phyloP scores from a whole-genome alignment of 306 rosid species.

The Lathyrus aphaca region DNA sequence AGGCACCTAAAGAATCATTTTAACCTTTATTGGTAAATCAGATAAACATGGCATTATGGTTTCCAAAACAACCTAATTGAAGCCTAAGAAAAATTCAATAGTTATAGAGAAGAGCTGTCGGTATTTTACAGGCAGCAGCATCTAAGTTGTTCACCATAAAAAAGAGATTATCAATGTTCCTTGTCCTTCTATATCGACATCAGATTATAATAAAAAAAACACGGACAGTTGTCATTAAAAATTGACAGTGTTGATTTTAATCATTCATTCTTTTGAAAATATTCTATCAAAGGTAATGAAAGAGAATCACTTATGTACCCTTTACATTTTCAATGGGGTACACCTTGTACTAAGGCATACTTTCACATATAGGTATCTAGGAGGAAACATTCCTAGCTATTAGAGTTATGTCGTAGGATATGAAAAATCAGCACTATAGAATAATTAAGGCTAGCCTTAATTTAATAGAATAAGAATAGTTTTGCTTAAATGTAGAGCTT shows the following conservation, averaged over 20 bases:
- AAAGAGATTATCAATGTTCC: not conserved
- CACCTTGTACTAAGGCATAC: not conserved
- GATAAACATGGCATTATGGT: not conserved
- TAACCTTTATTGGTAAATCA: not conserved
- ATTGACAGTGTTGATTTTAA: not conserved
- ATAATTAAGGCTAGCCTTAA: no score
- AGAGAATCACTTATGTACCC: not conserved
- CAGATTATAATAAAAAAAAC: not conserved
- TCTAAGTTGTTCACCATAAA: not conserved
- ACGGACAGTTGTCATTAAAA: not conserved
- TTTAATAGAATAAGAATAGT: no score
- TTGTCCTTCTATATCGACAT: not conserved
- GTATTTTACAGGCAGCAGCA: not conserved
- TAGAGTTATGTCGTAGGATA: no score
- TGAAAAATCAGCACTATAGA: no score
- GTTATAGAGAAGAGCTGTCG: conserved; percentile 1
- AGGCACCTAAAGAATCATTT: conserved; percentile 16
- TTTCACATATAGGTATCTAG: not conserved
- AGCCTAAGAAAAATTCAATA: not conserved
- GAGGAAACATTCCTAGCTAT: no score
- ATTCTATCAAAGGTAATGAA: not conserved
- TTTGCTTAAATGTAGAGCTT: no score
- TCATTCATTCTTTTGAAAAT: not conserved
- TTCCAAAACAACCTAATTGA: conserved; percentile 19
- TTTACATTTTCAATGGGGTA: not conserved